Percentiles rank a stretch among this genome's conserved stretches.
phyloP scores from a whole-genome alignment of 192 early-diverging fungal genomes.

The Mortierella hygrophila region DNA sequence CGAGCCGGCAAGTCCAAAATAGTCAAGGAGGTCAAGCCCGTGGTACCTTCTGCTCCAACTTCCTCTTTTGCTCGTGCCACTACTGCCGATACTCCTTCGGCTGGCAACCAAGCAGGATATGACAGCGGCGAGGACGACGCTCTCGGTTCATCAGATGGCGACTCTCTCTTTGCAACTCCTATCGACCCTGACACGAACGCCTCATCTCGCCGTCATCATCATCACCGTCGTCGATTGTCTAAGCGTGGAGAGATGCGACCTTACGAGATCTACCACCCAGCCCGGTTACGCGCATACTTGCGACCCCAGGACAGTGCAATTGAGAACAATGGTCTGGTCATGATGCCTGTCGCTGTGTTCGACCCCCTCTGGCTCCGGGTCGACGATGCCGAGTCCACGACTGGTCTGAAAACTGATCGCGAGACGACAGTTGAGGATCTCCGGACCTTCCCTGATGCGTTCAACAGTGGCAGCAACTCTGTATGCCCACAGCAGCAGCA shows the following conservation, averaged over 20 bases:
- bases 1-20: neutral
- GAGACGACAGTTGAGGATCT: slow-evolving; percentile 32
- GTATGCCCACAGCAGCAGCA: slow-evolving; percentile 22
- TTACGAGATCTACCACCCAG: slow-evolving; percentile 54
- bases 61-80: neutral
- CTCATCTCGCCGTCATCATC: neutral
- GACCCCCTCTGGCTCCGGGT: slow-evolving; percentile 55
- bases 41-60: neutral
- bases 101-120: neutral
- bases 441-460: slow-evolving; percentile 29
- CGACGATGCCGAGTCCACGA: slow-evolving; percentile 20
- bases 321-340: slow-evolving; percentile 38
- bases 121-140: neutral
- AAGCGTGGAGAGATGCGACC: slow-evolving; percentile 44
- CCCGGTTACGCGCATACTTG: slow-evolving; percentile 37
- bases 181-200: neutral
- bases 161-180: neutral
- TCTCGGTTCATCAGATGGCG: neutral
- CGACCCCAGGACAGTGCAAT: slow-evolving; percentile 20
- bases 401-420: neutral
- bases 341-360: slow-evolving; percentile 50
- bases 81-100: neutral
- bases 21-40: neutral
- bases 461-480: neutral
- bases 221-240: neutral